Percentiles rank a stretch among this genome's conserved stretches.
These are phyloP conservation scores for Mediolabrus comicus DNA, from an alignment of 108 stramenopile genomes.

Conservation along the genomic window DNA sequence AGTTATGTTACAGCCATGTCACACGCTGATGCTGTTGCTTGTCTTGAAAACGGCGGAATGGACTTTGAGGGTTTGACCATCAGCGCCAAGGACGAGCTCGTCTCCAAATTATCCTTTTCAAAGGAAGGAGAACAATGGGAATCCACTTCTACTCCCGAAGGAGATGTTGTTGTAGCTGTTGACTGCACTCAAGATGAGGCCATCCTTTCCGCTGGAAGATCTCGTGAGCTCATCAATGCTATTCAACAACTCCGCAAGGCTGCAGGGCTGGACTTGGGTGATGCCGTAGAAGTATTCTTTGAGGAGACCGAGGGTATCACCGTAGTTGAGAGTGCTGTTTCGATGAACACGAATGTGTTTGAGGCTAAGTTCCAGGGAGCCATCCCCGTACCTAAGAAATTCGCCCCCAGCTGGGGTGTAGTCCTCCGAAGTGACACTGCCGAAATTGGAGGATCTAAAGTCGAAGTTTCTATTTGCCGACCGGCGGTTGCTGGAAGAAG, in stretches of 20 bases:
- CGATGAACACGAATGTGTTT: conserved; percentile 65
- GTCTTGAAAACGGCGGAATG: conserved; percentile 76
- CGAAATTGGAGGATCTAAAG: conserved; percentile 75
- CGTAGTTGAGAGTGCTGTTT: conserved; percentile 65
- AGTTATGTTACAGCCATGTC: conserved; percentile 54
- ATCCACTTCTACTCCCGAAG: conserved; percentile 79
- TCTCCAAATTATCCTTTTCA: conserved; percentile 89
- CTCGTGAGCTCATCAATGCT: conserved; percentile 93
- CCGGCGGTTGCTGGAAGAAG: conserved; percentile 72
- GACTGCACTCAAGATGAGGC: conserved; percentile 96
- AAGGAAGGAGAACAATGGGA: conserved; percentile 93
- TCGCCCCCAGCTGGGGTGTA: conserved; percentile 70
- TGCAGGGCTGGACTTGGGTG: conserved; percentile 83
- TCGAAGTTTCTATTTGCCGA: conserved; percentile 74
- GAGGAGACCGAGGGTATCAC: conserved; percentile 70
- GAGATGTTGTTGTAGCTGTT: conserved; percentile 90
- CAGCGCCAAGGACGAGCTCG: conserved; percentile 76
- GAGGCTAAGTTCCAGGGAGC: conserved; percentile 82
- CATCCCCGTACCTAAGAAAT: conserved; percentile 73
- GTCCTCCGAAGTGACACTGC: conserved; percentile 64
- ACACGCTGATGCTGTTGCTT: conserved; percentile 81
- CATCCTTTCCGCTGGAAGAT: conserved; percentile 85
- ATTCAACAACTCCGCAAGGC: conserved; percentile 97
- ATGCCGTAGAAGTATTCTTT: conserved; percentile 91
- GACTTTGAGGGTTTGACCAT: conserved; percentile 80